These are phyloP conservation scores for Acanthochlamys bracteata DNA, from an alignment of 106 monocot species.

Conservation along the genomic window DNA sequence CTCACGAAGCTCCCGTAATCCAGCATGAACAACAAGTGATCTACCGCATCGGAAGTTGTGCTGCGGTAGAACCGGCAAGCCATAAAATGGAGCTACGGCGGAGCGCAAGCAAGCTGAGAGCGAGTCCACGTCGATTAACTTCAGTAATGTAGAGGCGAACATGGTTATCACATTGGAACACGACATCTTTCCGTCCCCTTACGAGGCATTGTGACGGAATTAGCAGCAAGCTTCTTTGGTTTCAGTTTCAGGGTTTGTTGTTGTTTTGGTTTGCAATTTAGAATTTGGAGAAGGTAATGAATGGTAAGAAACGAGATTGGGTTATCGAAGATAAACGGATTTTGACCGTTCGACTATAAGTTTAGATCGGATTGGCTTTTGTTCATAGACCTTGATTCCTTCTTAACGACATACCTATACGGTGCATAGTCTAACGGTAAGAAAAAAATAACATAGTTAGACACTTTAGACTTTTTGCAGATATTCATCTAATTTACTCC, in stretches of 20 bases:
- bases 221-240: neutral
- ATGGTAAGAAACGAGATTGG: too few relatives aligned
- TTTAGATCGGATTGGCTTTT: too few relatives aligned
- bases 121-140: neutral
- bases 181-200: neutral
- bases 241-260: neutral
- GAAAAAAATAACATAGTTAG: too few relatives aligned
- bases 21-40: constrained; percentile 17
- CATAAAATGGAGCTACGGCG: neutral
- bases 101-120: constrained; percentile 6
- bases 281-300: neutral
- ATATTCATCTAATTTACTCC: too few relatives aligned
- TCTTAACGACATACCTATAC: too few relatives aligned
- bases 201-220: neutral
- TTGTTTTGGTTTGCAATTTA: neutral
- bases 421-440: too few relatives aligned
- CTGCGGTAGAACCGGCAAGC: neutral
- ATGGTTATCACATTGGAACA: neutral
- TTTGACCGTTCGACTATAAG: too few relatives aligned
- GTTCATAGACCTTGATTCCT: too few relatives aligned
- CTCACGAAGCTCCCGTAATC: constrained; percentile 58
- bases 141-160: neutral
- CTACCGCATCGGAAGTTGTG: neutral
- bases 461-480: too few relatives aligned
- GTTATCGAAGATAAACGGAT: too few relatives aligned